Base-by-base conservation (phyloP, 495 filamentous ascomycete species). In the Aspergillus sclerotioniger region DNA sequence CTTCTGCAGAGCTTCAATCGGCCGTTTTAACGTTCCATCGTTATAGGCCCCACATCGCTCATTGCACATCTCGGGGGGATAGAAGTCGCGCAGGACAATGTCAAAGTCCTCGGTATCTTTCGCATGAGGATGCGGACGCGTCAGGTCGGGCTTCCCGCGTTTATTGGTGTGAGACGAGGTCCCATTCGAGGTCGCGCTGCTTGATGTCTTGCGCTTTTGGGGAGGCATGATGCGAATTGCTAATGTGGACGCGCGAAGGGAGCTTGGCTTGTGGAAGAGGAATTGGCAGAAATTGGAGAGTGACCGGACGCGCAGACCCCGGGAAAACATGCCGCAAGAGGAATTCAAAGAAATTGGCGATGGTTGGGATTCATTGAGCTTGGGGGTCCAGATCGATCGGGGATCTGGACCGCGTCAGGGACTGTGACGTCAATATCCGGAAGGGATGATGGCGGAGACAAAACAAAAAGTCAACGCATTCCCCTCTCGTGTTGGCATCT, bases 31-130 rank as follows among this genome's bases (percentile, higher is more conserved):
- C 19, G 80, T 78, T 19, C 85, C 80, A 46, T 82, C 68, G 46
- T 80, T 89, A 69, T 96, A 96, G 37, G 84, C 85, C 12, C 76
- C 73, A 53, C 86, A 89, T 13, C 91, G 85, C 51, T 78, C 82
- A 58, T 90, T 92, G 67, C 80, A 87, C 84, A 96, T 93, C 62
- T 95, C 90, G 5, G 82, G 84, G 0, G 91, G 91, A 60, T 96
- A 97, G 74, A 87, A 97, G 44, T 87, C 78, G 60, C 90, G 87
- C 21, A 90, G 75, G 6, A 92, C 85, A 28, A 91, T 85, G 31
- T 85, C 88, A 60, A 86, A 76, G n/a, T 84, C 79, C 58, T 87
- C 85, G 16, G 84, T 75, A 20, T 83, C 65, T 46, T 71, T 62
- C 4, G 75, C 68, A 46, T 72, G 69, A n/a, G 68, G 72, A 57